Evolutionary conservation across 1,284 basidiomycete genomes (phyloP), one percentile per base, ranked within the genome.

Genomic region (Inonotus obliquus): DNA sequence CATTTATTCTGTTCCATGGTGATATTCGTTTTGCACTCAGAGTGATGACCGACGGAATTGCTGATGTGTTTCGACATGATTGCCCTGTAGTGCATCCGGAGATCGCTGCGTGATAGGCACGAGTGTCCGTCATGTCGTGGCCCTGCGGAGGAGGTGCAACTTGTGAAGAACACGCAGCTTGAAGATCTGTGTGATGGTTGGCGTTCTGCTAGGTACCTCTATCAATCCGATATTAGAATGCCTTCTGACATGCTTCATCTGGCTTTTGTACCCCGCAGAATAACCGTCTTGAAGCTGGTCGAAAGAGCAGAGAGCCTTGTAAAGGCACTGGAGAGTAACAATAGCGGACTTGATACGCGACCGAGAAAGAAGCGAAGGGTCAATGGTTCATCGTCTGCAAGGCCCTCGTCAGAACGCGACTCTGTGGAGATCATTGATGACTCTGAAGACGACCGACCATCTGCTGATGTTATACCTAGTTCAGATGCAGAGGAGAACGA

Each of bases 1-100:
- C 90, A 92, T 67, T 84, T 83, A 60, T 92, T 91, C 69, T 91
- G 90, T 73, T 90, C 89, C 19, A 69, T 83, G 67, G 90, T 91
- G 67, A 67, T n/a, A n/a, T n/a, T n/a, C n/a, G 86, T 71, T 44
- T 21, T 32, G 35, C 23, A 14, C 29, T 32, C 13, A 39, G 35
- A 32, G 57, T 66, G 1, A 2, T 44, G 4, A 2, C 19, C 17
- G 17, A 17, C n/a, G 41, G 17, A 7, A n/a, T 44, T 11, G 32
- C 41, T 44, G 17, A 44, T 21, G 19, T 21, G 19, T 21, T 2
- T 21, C n/a, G 17, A n/a, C 4, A 44, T 44, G 17, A 21, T 59
- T 29, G 35, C 37, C 39, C 19, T 51, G 54, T 60, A 91, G 89
- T 91, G 88, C 69, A 81, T 89, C 56, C 78, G 88, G 57, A 73